Base-by-base conservation (phyloP, 108 stramenopile species). In the Nitzschia sp. region DNA sequence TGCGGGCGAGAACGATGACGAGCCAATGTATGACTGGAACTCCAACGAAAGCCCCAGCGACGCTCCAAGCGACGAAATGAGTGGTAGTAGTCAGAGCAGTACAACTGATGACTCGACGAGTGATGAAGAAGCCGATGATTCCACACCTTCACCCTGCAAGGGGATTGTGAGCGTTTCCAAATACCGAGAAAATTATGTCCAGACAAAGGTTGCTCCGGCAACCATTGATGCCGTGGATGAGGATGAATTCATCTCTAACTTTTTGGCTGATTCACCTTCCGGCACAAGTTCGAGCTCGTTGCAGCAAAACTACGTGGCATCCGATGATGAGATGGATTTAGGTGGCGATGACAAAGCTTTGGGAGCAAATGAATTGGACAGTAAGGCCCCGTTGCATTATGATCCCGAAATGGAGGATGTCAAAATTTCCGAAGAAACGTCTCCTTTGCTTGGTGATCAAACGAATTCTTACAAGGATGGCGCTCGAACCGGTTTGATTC, bases 231-330 rank as follows among this genome's bases (percentile, higher is more conserved):
- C 46, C 5, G 61, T 40, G 11, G 61, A 46, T 21, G 61, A 62
- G 22, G 61, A 62, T 3, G 61, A 62, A 24, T 62, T 62, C 10
- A 44, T 62, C 12, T n/a, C 61, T 7, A 62, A 62, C 61, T 62
- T 62, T 62, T 24, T 62, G 17, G n/a, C 24, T 3, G 61, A 44
- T 24, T 41, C 42, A 15, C 17, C 15, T 43, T 2, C 19, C 10
- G 10, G 1, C 20, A 43, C 9, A 46, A 19, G 2, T 7, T 19
- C 61, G 12, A 62, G 43, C 6, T 40, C 38, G 42, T 42, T 62
- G n/a, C 61, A 44, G 7, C 14, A 44, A 17, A 9, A 17, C 5
- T 62, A 62, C 44, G 61, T 62, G 9, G 42, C 61, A 10, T 62
- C 61, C 2, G 61, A 62, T 46, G 61, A 62, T 46, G 61, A 44